Percentiles rank a stretch among this genome's conserved stretches.
Conservation (phyloP, 495 filamentous ascomycete genomes). For the Tuber aestivum region DNA sequence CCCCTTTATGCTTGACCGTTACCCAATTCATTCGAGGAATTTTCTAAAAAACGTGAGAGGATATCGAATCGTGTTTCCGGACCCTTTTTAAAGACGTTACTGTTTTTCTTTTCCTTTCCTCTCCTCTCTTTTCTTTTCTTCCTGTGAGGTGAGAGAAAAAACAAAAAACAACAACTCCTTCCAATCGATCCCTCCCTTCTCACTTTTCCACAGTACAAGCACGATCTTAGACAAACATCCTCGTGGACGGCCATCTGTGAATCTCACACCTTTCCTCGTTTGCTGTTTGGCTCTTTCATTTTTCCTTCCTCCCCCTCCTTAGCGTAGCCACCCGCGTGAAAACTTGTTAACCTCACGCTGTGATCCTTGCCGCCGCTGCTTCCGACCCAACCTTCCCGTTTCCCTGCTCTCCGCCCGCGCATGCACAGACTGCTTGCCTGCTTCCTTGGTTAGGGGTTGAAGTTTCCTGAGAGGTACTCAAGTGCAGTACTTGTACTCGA, state of each 20-base stretch:
- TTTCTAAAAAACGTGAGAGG: neutral
- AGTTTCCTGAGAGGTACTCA: neutral
- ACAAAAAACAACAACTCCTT: neutral
- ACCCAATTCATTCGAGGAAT: neutral
- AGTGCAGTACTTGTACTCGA: too few species aligned
- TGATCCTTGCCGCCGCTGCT: neutral
- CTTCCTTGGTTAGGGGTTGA: neutral
- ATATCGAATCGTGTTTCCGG: neutral
- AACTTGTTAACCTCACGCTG: neutral
- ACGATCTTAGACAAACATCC: neutral
- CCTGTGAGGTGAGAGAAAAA: neutral
- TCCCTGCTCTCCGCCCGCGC: neutral
- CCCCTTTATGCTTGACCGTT: conserved; percentile 26
- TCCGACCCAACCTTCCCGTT: neutral
- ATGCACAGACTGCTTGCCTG: neutral
- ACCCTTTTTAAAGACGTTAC: neutral
- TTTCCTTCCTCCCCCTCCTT: neutral
- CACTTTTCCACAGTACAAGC: neutral
- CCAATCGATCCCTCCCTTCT: neutral
- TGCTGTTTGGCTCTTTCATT: neutral
- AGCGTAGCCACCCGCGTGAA: neutral
- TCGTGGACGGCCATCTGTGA: neutral
- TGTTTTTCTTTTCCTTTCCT: neutral
- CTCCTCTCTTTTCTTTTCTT: neutral
- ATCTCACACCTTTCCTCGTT: neutral